A percentile compares a stretch with the other conserved stretches of the same genome.
phyloP scores from a whole-genome alignment of 805 yeast species.

The Ascoidea rubescens region DNA sequence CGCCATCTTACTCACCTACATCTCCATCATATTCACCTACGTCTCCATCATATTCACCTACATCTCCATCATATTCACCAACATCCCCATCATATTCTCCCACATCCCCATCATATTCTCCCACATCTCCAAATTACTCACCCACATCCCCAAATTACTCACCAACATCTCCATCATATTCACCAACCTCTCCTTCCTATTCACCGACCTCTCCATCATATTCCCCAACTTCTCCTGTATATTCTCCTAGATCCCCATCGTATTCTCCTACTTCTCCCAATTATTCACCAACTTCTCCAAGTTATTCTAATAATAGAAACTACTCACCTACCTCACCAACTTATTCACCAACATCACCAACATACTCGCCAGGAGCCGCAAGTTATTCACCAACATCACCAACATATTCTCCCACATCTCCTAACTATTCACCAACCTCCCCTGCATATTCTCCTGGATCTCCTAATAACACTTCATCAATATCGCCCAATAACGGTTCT shows the following conservation, averaged over 20 bases:
- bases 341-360: slow-evolving; percentile 53
- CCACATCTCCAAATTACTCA: slow-evolving; percentile 54
- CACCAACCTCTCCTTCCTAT: slow-evolving; percentile 74
- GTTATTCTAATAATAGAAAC: slow-evolving; percentile 29
- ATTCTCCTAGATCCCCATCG: slow-evolving; percentile 43
- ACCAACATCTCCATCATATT: slow-evolving; percentile 56
- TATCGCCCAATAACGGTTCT: not conserved
- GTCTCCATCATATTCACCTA: slow-evolving; percentile 58
- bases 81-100: slow-evolving; percentile 68
- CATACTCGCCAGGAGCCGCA: slow-evolving; percentile 51
- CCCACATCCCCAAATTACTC: slow-evolving; percentile 47
- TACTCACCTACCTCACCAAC: slow-evolving; percentile 57
- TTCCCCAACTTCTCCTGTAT: slow-evolving; percentile 32
- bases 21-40: slow-evolving; percentile 60
- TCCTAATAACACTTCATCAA: slow-evolving; percentile 39
- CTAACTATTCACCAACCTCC: slow-evolving; percentile 23
- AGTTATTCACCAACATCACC: slow-evolving; percentile 34
- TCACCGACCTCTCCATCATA: slow-evolving; percentile 45
- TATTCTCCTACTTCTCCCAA: slow-evolving; percentile 72
- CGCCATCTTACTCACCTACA: slow-evolving; percentile 59
- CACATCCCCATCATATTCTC: slow-evolving; percentile 65
- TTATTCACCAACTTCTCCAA: slow-evolving; percentile 70
- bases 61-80: slow-evolving; percentile 56
- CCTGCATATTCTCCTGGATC: slow-evolving; percentile 48
- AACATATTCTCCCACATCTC: slow-evolving; percentile 28